These are phyloP conservation scores for Trichoderma oligosporum DNA, from an alignment of 2,329 filamentous ascomycete species.

Conservation along the genomic window DNA sequence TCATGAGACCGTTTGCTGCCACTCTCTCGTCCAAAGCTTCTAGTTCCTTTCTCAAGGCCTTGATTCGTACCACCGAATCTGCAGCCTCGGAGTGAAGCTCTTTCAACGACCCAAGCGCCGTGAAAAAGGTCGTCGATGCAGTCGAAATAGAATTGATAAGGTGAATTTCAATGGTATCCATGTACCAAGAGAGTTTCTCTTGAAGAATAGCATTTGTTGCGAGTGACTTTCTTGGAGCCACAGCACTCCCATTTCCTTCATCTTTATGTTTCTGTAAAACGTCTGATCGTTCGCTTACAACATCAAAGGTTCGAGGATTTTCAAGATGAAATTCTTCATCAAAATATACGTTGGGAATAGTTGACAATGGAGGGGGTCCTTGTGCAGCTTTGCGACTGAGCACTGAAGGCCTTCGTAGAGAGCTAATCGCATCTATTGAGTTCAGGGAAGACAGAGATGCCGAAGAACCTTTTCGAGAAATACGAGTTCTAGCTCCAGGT, in stretches of 20 bases:
- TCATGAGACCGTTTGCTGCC: conserved; percentile 76
- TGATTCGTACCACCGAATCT: conserved; percentile 84
- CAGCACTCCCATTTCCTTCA: conserved; percentile 53
- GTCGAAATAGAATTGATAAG: conserved; percentile 94
- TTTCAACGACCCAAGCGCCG: conserved; percentile 82
- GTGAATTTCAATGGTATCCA: conserved; percentile 98
- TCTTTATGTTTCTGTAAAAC: conserved; percentile 67
- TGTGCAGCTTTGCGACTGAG: conserved; percentile 59
- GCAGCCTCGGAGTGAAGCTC: conserved; percentile 90
- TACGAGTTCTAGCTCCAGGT: conserved; percentile 35
- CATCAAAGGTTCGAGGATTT: conserved; percentile 92
- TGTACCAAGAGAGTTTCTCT: conserved; percentile 98
- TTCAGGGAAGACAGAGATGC: conserved; percentile 49
- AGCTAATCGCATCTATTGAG: conserved; percentile 45
- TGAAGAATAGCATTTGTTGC: conserved; percentile 96
- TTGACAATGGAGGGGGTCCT: conserved; percentile 80
- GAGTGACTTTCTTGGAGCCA: conserved; percentile 71
- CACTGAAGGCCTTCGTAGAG: conserved; percentile 43
- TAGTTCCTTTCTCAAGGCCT: conserved; percentile 73
- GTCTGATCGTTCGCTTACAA: conserved; percentile 93
- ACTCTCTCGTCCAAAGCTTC: conserved; percentile 80
- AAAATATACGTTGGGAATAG: conserved; percentile 89
- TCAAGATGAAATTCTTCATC: conserved; percentile 93
- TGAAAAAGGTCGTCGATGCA: conserved; percentile 94
- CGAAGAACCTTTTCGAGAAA: conserved; percentile 34